Evolutionary conservation across 768 basidiomycete genomes (phyloP), one percentile per base, ranked within the genome.

Genomic region (Exsudoporus frostii): DNA sequence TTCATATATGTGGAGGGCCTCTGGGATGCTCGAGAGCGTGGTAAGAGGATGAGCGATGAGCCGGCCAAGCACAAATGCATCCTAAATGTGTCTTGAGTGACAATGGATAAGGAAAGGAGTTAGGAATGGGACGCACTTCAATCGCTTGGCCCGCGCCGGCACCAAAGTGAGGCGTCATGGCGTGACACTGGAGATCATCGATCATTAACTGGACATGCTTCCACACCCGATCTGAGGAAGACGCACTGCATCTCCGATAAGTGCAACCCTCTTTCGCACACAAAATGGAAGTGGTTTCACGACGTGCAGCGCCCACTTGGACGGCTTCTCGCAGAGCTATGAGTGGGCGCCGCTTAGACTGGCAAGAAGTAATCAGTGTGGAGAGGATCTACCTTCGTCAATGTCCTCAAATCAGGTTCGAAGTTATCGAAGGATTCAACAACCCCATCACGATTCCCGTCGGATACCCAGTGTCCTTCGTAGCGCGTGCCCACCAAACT

Each of bases 241-340:
- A 54, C 71, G 37, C 45, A 77, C 77, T 14, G 82, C 74, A 60
- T 84, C 82, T 7, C 81, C 81, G 5, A 78, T 63, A 10, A 85
- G 67, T 5, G 74, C 74, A 0, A 80, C 73, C 5, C 70, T 65
- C 10, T 71, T 72, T 19, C 60, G 65, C 3, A 73, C 71, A 45
- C 69, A 79, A 5, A 68, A 70, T 0, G 73, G 70, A 11, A 82
- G 64, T 7, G 71, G 70, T 15, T 70, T 70, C 29, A 83, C 60
- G 27, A 68, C 65, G 41, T 78, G 74, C 30, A 82, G 58, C 2
- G 74, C 73, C 78, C 80, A 82, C 59, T 64, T 74, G 25, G 68
- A 73, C 1, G 73, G 66, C 9, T 62, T 58, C 8, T 71, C 65
- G 25, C 73, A 67, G 41, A 67, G 70, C 76, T 78, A 5, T 19